phyloP scores from a whole-genome alignment of 352 stramenopile species.

The Phytophthora sojae region DNA sequence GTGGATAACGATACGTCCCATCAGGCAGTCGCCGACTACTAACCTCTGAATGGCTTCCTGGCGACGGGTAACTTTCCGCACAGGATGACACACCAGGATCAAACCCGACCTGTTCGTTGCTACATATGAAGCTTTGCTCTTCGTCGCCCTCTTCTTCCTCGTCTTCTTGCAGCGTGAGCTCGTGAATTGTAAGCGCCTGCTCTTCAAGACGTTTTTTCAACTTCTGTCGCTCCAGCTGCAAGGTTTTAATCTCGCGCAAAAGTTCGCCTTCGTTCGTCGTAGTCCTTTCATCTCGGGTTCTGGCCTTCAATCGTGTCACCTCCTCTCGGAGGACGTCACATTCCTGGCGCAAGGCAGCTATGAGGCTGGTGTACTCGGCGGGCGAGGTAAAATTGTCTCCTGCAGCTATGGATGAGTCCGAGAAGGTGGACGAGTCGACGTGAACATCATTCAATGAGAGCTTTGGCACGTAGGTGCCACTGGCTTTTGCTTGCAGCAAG shows the following conservation, averaged over 20 bases:
- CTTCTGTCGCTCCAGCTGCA: conserved; percentile 54
- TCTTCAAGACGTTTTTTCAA: conserved; percentile 60
- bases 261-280: conserved; percentile 42
- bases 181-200: conserved; percentile 79
- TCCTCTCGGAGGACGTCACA: conserved; percentile 28
- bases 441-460: conserved; percentile 7
- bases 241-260: conserved; percentile 45
- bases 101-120: conserved; percentile 23
- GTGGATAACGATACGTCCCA: conserved; percentile 11
- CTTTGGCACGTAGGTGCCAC: conserved; percentile 34
- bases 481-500: conserved; percentile 58
- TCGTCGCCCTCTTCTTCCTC: conserved; percentile 37
- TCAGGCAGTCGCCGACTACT: conserved; percentile 6
- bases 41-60: conserved; percentile 9
- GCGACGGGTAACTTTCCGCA: conserved; percentile 25
- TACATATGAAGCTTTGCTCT: conserved; percentile 27
- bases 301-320: conserved; percentile 27
- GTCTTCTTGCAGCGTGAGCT: conserved; percentile 81
- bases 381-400: conserved; percentile 7
- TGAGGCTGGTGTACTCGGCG: conserved; percentile 15
- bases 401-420: conserved; percentile 3
- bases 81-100: conserved; percentile 21
- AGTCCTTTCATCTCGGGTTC: conserved; percentile 35
- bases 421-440: conserved; percentile 11
- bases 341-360: conserved; percentile 31